These are phyloP conservation scores for Nigrospora osmanthi DNA, from an alignment of 2,329 filamentous ascomycete genomes.

Conservation along the genomic window DNA sequence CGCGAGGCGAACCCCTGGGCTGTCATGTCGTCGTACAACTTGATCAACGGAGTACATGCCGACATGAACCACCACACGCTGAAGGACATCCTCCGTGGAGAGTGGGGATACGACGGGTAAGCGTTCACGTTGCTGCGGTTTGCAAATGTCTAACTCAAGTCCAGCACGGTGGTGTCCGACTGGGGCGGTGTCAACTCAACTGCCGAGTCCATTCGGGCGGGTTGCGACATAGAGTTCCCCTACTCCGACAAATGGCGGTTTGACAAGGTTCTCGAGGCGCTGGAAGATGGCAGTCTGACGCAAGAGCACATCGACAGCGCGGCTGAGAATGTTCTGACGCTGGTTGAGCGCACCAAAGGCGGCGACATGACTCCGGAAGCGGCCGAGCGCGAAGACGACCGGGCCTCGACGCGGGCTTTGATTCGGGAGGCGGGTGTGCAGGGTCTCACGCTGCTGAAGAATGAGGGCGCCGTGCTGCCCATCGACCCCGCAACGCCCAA, in stretches of 20 bases:
- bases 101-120: slow-evolving; percentile 56
- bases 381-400: slow-evolving; percentile 49
- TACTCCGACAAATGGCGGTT: slow-evolving; percentile 47
- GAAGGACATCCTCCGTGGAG: slow-evolving; percentile 49
- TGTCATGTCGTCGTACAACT: slow-evolving; percentile 62
- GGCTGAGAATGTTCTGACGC: slow-evolving; percentile 51
- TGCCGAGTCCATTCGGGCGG: slow-evolving; percentile 44
- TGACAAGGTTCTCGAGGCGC: slow-evolving; percentile 46
- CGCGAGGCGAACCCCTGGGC: slow-evolving; percentile 63
- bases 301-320: slow-evolving; percentile 45
- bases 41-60: slow-evolving; percentile 55
- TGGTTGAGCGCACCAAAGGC: slow-evolving; percentile 56
- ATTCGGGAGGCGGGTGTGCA: slow-evolving; percentile 55
- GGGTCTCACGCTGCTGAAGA: slow-evolving; percentile 58
- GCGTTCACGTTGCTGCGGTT: slow-evolving; percentile 2
- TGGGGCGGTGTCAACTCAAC: slow-evolving; percentile 52
- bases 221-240: slow-evolving; percentile 52
- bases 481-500: slow-evolving; percentile 46
- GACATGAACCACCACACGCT: slow-evolving; percentile 48
- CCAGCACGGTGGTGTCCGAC: slow-evolving; percentile 48
- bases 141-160: slow-evolving; percentile 9
- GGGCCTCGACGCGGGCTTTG: slow-evolving; percentile 48
- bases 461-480: slow-evolving; percentile 50
- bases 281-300: slow-evolving; percentile 38
- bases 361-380: slow-evolving; percentile 47